Conservation (phyloP, 2,329 filamentous ascomycete genomes). For the Apiospora arundinis region DNA sequence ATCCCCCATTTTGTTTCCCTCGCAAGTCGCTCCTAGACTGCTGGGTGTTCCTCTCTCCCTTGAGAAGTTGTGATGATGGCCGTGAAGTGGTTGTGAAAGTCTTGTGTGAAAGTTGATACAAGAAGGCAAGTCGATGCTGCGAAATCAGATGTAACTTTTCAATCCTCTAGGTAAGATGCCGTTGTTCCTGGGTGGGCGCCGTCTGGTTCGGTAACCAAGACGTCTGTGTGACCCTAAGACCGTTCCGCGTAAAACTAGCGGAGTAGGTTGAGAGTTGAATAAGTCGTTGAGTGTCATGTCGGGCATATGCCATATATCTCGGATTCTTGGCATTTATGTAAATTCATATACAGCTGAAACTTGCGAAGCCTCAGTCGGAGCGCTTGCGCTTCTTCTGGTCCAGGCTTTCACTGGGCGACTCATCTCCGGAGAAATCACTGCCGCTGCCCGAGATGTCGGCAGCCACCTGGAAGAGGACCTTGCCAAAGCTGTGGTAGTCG, state of each 20-base stretch:
- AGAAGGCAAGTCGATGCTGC: constrained; percentile 47
- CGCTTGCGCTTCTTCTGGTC: constrained; percentile 83
- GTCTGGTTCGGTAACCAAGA: constrained; percentile 27
- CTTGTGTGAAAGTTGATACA: constrained; percentile 51
- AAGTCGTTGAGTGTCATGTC: constrained; percentile 50
- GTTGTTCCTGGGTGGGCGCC: constrained; percentile 30
- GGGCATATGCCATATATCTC: constrained; percentile 41
- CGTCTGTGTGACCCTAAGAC: constrained; percentile 37
- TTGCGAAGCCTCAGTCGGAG: constrained; percentile 56
- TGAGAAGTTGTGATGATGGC: constrained; percentile 25
- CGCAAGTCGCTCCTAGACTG: constrained; percentile 22
- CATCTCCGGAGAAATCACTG: constrained; percentile 63
- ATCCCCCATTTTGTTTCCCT: constrained; percentile 25
- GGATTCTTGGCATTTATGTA: constrained; percentile 37
- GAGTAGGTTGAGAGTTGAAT: constrained; percentile 40
- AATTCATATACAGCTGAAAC: constrained; percentile 25
- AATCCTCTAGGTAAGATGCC: constrained; percentile 41
- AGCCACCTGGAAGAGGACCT: constrained; percentile 82
- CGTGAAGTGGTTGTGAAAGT: constrained; percentile 42
- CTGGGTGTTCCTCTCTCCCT: constrained; percentile 32
- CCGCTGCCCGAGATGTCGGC: constrained; percentile 73
- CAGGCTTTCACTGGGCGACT: constrained; percentile 50
- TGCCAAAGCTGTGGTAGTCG: constrained; percentile 73
- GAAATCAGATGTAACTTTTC: constrained; percentile 47
- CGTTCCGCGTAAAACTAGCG: constrained; percentile 39